These are phyloP conservation scores for Penicillium roqueforti DNA, from an alignment of 495 filamentous ascomycete genomes.

Conservation along the genomic window DNA sequence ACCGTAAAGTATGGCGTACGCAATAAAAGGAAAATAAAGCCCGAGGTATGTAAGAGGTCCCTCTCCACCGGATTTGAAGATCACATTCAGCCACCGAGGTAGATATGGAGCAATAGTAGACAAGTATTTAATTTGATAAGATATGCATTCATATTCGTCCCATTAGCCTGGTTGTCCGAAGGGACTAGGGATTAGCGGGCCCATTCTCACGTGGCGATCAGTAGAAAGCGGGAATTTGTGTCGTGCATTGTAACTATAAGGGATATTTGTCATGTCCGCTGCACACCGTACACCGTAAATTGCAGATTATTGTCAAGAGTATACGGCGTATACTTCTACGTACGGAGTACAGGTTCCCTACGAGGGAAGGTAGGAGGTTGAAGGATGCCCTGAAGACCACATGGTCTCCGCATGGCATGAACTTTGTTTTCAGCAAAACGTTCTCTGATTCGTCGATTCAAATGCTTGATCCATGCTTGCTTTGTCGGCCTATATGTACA, in stretches of 20 bases:
- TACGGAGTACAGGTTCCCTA: too few species aligned
- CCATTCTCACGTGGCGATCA: not conserved
- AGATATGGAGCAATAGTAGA: not conserved
- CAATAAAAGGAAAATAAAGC: not conserved
- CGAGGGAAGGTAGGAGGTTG: too few species aligned
- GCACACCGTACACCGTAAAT: too few species aligned
- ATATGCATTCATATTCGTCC: not conserved
- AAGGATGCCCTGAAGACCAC: too few species aligned
- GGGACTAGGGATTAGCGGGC: not conserved
- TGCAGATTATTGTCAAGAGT: too few species aligned
- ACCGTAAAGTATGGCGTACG: not conserved
- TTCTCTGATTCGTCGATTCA: not conserved
- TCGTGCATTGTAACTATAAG: not conserved
- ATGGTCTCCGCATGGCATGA: not conserved
- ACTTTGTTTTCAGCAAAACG: not conserved
- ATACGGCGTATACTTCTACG: too few species aligned
- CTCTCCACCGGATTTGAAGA: not conserved
- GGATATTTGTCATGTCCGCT: too few species aligned
- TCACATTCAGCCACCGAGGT: not conserved
- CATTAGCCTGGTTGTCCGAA: not conserved
- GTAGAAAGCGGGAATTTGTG: not conserved
- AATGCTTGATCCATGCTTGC: not conserved
- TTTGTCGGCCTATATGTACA: not conserved
- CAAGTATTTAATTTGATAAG: not conserved
- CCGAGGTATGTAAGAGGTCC: not conserved